These are phyloP conservation scores for Alisma plantagoaquatica DNA, from an alignment of 106 monocot genomes.

Conservation along the genomic window DNA sequence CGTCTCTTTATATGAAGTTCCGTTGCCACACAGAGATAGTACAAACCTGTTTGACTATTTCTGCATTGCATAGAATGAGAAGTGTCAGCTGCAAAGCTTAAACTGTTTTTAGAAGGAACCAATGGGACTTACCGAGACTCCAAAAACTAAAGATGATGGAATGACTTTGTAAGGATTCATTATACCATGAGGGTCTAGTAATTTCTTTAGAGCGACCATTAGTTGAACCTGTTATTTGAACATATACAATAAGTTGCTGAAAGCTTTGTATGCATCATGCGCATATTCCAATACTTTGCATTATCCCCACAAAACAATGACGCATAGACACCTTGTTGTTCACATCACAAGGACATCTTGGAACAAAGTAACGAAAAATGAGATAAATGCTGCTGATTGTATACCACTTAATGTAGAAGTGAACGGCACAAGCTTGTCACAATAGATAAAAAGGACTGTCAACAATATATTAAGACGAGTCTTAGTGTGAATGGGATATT, in stretches of 20 bases:
- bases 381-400: neutral
- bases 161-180: conserved; percentile 95
- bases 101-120: no score
- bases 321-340: neutral
- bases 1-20: no score
- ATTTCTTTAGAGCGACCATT: conserved; percentile 79
- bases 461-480: no score
- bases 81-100: no score
- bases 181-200: conserved; percentile 81
- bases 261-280: neutral
- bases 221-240: conserved; percentile 46
- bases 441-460: no score
- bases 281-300: neutral
- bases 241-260: neutral
- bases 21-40: no score
- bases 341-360: no score
- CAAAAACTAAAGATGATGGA: conserved; percentile 18
- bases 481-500: no score
- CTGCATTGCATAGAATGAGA: no score
- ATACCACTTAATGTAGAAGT: neutral
- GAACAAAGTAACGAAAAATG: neutral
- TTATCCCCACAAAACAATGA: neutral
- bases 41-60: no score
- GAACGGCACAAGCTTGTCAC: no score
- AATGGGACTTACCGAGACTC: neutral